A percentile compares a stretch with the other conserved stretches of the same genome.
Evolutionary conservation across 75 land plant species (phyloP).

Genomic region (Sequoia sempervirens): DNA sequence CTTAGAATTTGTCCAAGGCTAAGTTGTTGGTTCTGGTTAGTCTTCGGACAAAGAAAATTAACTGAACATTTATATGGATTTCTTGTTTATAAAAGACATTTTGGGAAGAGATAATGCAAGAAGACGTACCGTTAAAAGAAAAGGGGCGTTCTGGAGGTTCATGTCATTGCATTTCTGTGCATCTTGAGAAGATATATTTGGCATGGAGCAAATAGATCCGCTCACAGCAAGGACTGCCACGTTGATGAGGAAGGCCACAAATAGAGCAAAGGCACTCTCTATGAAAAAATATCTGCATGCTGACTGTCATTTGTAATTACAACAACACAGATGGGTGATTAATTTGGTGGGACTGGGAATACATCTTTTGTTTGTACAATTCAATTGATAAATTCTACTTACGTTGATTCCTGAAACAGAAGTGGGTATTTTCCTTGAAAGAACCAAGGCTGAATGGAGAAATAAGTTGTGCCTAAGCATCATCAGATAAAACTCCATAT

Average conservation of each 20-base stretch:
- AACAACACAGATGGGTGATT: background rate
- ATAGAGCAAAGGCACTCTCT: conserved; percentile 27
- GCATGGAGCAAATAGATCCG: background rate
- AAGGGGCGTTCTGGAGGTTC: background rate
- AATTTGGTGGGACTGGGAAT: too few species aligned
- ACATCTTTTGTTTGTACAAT: too few species aligned
- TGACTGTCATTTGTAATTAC: conserved; percentile 9
- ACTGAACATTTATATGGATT: background rate
- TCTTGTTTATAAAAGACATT: background rate
- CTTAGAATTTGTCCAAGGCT: too few species aligned
- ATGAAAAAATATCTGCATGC: conserved; percentile 31
- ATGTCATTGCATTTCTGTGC: background rate
- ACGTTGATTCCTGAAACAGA: background rate
- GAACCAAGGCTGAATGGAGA: conserved; percentile 10
- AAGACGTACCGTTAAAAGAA: background rate
- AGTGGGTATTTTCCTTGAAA: background rate
- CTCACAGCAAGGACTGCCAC: conserved; percentile 5
- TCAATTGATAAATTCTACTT: background rate
- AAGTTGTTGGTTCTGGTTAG: background rate
- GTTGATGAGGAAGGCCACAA: conserved; percentile 33
- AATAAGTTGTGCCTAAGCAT: background rate
- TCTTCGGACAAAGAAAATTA: background rate
- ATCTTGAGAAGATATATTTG: background rate
- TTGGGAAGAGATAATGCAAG: background rate
- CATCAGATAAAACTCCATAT: background rate